Evolutionary conservation across 768 basidiomycete genomes (phyloP), one percentile per base, ranked within the genome.

Genomic region (Tricholoma matsutake): DNA sequence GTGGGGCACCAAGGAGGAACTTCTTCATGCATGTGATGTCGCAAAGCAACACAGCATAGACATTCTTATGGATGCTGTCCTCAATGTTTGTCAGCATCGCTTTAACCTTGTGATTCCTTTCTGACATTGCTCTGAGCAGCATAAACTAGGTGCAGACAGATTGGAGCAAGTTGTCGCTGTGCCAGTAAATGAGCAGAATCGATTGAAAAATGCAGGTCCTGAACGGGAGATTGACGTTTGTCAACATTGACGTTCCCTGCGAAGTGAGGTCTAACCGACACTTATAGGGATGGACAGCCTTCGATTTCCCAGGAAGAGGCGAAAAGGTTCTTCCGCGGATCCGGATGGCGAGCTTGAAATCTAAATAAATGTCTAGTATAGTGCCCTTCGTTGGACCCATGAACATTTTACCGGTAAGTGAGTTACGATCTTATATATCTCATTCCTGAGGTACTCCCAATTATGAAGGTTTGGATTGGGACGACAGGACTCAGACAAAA

Each of bases 1-100:
- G 61, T 98, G 94, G 94, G 95, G 95, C 22, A 88, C 89, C 11
- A 89, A 86, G 65, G 85, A 91, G 29, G 89, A 96, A 61, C 82
- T 95, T 28, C 68, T 94, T 1, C 67, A 76, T 10, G 91, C 92
- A 22, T 89, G 89, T 67, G 76, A 80, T 61, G 73, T 76, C n/a
- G 94, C 94, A 2, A 82, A 80, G 65, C 75, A 81, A 61, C 81
- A 85, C 64, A 86, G 87, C 5, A 82, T 98, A 16, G 86, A 89
- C 63, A 81, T 94, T 37, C 74, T 93, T 25, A 86, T 95, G 53
- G 94, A 96, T 65, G 93, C 93, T 1, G 92, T 98, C 3, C 79
- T 98, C 61, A 96, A 96, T 73, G 94, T 94, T 63, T 69, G 77
- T 64, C 59, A 10, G 28, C 13, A 29, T 41, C 47, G 34, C 25